Evolutionary conservation across 2,329 filamentous ascomycete genomes (phyloP), one percentile per base, ranked within the genome.

Genomic region (Nemania serpens): DNA sequence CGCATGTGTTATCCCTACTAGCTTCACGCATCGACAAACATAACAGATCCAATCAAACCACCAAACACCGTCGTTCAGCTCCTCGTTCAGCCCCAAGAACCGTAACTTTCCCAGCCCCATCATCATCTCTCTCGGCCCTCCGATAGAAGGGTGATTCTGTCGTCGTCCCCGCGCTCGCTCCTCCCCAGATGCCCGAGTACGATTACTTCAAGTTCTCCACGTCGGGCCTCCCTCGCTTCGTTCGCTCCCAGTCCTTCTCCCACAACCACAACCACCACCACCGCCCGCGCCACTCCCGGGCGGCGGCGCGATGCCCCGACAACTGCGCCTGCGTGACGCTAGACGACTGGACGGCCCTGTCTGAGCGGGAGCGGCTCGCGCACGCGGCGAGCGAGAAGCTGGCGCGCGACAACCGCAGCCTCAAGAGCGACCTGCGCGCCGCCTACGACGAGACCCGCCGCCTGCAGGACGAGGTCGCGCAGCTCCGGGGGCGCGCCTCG

Each of bases 271-370:
- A n/a, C 46, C 57, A 7, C 20, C 46, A 9, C 25, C 66, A 59
- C 34, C 62, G 60, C 45, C 41, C 41, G 43, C 65, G 61, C 5
- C 37, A 39, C 36, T 39, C 4, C 36, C 36, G 11, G 11, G 4
- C 36, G 5, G 4, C 2, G 11, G 11, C 52, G 11, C 61, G 61
- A 63, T 72, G 69, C 43, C 64, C 62, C 43, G 68, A 72, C 7
- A 60, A 66, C 66, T 73, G 70, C 52, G 67, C 69, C n/a, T 64
- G 68, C 29, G 59, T 72, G 39, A 48, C 68, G 2, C 33, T 64
- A 17, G 66, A 69, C n/a, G 58, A 71, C 9, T 74, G 66, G 67
- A 65, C 68, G 39, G 59, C 29, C 34, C 39, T 72, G 10, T 18
- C 59, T 15, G 59, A 61, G 20, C 62, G 68, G 29, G 69, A 72